Base-by-base conservation (phyloP, 345 rosid genomes). In the Acer campestre region DNA sequence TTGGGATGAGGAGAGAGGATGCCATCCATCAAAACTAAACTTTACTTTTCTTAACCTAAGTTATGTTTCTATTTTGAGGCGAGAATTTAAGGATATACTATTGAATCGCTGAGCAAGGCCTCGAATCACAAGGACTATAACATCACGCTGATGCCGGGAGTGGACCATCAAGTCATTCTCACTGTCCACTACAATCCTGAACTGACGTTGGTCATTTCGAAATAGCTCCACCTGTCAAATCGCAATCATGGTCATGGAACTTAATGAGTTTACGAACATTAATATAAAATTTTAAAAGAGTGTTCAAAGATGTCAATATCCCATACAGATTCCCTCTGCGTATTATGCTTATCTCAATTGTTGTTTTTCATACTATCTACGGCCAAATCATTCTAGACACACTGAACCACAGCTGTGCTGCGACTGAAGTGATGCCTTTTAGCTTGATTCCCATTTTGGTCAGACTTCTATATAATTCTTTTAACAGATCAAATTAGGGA, bases 51-150 rank as follows among this genome's bases (percentile, higher is more conserved):
- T 46, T 73, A 11, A 65, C 12, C 59, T 38, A 61, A 67, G 25
- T 82, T 82, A 87, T 73, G 91, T 82, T 75, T 87, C 97, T 74
- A 91, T 92, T 81, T 92, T 96, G 56, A 96, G 98, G 17, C 93
- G 95, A 40, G 97, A 89, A 85, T 93, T 92, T 82, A 96, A 97
- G 67, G 99, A 96, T 59, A 97, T 96, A 85, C 98, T 95, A 76
- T 95, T 95, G 84, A 95, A 95, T 40, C 94, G 85, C 82, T 93
- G 99, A 35, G 98, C 99, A 80, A 95, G 86, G 75, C 98, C 97
- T 12, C 97, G 94, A 55, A 93, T 91, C 61, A 90, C 94, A 44
- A 93, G 98, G 53, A 90, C 97, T 17, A 89, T 82, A 29, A 93
- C 86, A 79, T 95, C 98, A 1, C 97, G 84, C 75, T 86, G 77